Evolutionary conservation across 768 basidiomycete species (phyloP).

Genomic region (Macrolepiota dolichaula): DNA sequence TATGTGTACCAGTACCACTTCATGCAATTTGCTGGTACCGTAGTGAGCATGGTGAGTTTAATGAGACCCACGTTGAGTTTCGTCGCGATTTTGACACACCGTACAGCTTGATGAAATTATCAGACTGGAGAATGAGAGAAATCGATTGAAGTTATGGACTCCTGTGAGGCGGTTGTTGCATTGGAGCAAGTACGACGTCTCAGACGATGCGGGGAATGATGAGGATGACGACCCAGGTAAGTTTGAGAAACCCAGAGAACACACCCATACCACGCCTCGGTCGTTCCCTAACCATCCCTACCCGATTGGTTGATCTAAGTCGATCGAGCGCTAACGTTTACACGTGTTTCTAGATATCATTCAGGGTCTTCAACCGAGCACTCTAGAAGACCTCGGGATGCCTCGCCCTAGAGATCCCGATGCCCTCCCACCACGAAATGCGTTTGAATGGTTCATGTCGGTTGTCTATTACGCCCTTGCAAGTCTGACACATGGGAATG

Average conservation of each 20-base stretch:
- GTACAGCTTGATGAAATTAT: constrained; percentile 59
- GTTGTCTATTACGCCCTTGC: constrained; percentile 36
- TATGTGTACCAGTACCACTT: constrained; percentile 69
- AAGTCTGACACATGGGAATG: constrained; percentile 53
- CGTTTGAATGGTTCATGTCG: constrained; percentile 49
- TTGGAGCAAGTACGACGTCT: constrained; percentile 43
- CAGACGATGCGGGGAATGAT: constrained; percentile 38
- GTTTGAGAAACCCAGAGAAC: background rate
- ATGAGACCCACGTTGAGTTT: background rate
- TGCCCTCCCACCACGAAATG: constrained; percentile 64
- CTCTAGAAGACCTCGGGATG: constrained; percentile 48
- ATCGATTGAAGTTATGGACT: constrained; percentile 50
- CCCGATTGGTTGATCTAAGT: background rate
- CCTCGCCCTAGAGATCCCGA: constrained; percentile 67
- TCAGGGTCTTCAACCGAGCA: constrained; percentile 47
- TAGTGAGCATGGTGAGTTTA: constrained; percentile 38
- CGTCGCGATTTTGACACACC: background rate
- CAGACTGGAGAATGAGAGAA: constrained; percentile 47
- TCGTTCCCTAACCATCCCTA: background rate
- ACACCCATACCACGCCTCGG: background rate
- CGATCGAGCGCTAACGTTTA: background rate
- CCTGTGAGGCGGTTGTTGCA: constrained; percentile 41
- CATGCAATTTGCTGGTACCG: constrained; percentile 32
- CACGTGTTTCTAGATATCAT: constrained; percentile 35
- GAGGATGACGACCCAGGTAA: constrained; percentile 75